Evolutionary conservation across 768 basidiomycete species (phyloP), one percentile per base, ranked within the genome.

Genomic region (Agaricus subrufescens): DNA sequence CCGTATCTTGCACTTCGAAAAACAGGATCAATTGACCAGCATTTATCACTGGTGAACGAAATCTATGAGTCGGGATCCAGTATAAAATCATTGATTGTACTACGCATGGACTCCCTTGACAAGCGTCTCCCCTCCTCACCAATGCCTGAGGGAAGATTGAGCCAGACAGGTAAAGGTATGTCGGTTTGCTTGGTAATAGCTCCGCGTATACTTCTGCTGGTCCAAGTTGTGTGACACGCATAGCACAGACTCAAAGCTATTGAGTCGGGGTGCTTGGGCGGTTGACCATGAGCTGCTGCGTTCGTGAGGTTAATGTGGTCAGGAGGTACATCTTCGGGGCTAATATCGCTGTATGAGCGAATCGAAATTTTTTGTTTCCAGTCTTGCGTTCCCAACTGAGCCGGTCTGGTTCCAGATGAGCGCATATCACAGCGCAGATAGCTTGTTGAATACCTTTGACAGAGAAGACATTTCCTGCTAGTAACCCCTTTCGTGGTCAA

Each of bases 301-400:
- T 52, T 44, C 27, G 67, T 57, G 14, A 12, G 29, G 9, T 61
- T 63, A 9, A 70, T 60, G 60, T 73, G 68, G 19, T 69, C 61
- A 12, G 68, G 67, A 26, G 64, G 59, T 15, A 65, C 58, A 9
- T 58, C 57, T 10, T 63, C 64, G n/a, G 65, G 60, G 0, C 61
- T 61, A 19, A 59, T 61, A 29, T 71, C 70, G 19, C 66, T 61
- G 46, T 78, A 78, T 1, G 84, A 78, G 50, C 86, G 81, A 56
- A 91, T 86, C 4, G 91, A 85, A 67, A 88, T 91, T 34, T 77
- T 78, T 0, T 78, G 67, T 65, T 89, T 91, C 91, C 91, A 92
- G 37, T 78, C 81, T 64, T 85, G 85, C 14, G 87, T 73, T 14
- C 80, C 83, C 11, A 67, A 71, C 61, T 89, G 89, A 2, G 79